A percentile compares a stretch with the other conserved stretches of the same genome.
Conservation (phyloP, 2,329 filamentous ascomycete genomes). For the Aspergillus luchuensis region DNA sequence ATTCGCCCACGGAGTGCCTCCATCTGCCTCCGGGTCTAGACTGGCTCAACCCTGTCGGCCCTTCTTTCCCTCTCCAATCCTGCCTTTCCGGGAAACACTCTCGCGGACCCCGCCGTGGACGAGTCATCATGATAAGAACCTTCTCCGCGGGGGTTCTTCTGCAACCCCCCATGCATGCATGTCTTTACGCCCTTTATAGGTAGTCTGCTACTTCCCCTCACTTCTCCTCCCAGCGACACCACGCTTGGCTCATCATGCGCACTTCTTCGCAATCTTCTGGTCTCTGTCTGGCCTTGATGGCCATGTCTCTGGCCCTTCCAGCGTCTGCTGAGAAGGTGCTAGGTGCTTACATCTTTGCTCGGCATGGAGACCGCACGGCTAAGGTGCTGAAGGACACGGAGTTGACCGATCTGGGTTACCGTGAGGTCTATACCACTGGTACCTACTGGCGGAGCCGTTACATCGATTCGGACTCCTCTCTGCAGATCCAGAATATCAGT, state of each 20-base stretch:
- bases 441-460: constrained; percentile 76
- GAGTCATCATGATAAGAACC: constrained; percentile 14
- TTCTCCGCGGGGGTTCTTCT: constrained; percentile 8
- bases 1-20: neutral
- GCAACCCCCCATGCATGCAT: neutral
- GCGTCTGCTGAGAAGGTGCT: constrained; percentile 66
- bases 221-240: neutral
- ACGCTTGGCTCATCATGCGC: constrained; percentile 26
- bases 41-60: too few relatives aligned
- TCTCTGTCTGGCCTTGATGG: constrained; percentile 31
- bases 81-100: neutral
- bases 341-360: constrained; percentile 83
- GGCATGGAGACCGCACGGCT: constrained; percentile 84
- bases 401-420: constrained; percentile 78
- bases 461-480: constrained; percentile 60
- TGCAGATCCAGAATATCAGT: constrained; percentile 67
- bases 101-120: constrained; percentile 7
- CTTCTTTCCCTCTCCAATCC: neutral
- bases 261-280: constrained; percentile 25
- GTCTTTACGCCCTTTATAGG: constrained; percentile 1
- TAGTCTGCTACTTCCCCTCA: neutral
- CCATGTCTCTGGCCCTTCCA: constrained; percentile 27
- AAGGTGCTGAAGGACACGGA: constrained; percentile 72
- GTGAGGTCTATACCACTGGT: constrained; percentile 72
- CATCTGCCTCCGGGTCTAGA: neutral